Base-by-base conservation (phyloP, 2,329 filamentous ascomycete species). In the Ceratocystiopsis sp. region DNA sequence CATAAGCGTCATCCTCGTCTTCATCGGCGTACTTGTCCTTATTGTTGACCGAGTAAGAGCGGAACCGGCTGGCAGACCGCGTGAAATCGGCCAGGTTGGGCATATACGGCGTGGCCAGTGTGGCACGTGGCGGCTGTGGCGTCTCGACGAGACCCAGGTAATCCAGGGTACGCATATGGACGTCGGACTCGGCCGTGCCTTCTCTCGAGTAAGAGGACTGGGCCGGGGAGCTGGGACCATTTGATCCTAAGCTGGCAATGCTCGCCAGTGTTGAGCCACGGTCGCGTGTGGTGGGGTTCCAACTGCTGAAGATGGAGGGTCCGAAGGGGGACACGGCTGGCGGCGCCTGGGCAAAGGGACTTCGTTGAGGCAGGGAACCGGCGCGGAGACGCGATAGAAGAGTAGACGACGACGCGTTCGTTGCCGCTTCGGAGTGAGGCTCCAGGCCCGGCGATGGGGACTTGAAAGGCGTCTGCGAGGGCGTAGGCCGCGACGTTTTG, bases 41-140 rank as follows among this genome's bases (percentile, higher is more conserved):
- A 44, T 93, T 93, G 61, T 98, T 98, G 50, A 98, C 91, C 1
- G 91, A 98, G 60, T 95, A 96, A 2, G 91, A 98, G 39, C 91
- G 78, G 68, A 96, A 93, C 42, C 91, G 78, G 59, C 83, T 96
- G 38, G 80, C 71, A 53, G 83, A 82, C 57, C 75, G 82, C 50
- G 79, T 80, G 51, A 84, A 73, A 57, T 84, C 80, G 48, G 79
- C 78, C 47, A 89, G 66, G 54, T 82, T 82, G 38, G 80, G 78
- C 33, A 89, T 68, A 50, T 85, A 81, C 3, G 82, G 79, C 10
- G 83, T 78, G 37, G 78, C 78, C 48, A 93, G 66, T 49, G 79
- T 80, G 40, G 83, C 80, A 49, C 79, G 75, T 47, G 75, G 68
- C 42, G 84, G 80, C 57, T 93, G 85, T 17, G 91, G 89, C 15